Percentiles rank a stretch among this genome's conserved stretches.
phyloP scores from a whole-genome alignment of 2,329 filamentous ascomycete species.

The Arthrobotrys sphaeroides region DNA sequence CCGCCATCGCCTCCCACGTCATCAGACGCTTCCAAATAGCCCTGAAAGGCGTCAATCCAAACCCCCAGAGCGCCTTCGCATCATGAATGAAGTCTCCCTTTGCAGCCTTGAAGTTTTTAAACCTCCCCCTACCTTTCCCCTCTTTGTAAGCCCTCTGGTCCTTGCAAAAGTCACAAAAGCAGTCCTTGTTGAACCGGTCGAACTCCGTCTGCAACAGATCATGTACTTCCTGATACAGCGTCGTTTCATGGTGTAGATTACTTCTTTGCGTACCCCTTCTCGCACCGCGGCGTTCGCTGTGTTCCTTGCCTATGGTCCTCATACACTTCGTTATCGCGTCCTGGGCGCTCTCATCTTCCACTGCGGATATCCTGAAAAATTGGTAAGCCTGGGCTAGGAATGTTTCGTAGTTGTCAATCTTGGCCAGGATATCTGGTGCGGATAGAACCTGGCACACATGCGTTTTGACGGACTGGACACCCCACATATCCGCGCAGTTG shows the following conservation, averaged over 20 bases:
- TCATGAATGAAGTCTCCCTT: not conserved
- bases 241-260: not conserved
- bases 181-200: not conserved
- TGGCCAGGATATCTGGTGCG: not conserved
- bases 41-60: not conserved
- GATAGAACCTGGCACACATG: constrained; percentile 4
- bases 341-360: not conserved
- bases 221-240: not conserved
- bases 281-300: not conserved
- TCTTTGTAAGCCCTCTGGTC: not conserved
- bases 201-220: constrained; percentile 17
- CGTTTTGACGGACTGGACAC: constrained; percentile 1
- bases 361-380: not conserved
- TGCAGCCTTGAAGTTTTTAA: not conserved
- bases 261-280: not conserved
- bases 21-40: not conserved
- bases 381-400: constrained; percentile 36
- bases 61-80: not conserved
- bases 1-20: not conserved
- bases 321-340: constrained; percentile 18
- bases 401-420: not conserved
- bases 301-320: constrained; percentile 1
- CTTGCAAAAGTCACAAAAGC: constrained; percentile 6
- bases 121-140: not conserved
- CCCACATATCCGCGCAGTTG: constrained; percentile 24